Percentiles rank a stretch among this genome's conserved stretches.
These are phyloP conservation scores for Vigna hirtella DNA, from an alignment of 306 rosid genomes.

Conservation along the genomic window DNA sequence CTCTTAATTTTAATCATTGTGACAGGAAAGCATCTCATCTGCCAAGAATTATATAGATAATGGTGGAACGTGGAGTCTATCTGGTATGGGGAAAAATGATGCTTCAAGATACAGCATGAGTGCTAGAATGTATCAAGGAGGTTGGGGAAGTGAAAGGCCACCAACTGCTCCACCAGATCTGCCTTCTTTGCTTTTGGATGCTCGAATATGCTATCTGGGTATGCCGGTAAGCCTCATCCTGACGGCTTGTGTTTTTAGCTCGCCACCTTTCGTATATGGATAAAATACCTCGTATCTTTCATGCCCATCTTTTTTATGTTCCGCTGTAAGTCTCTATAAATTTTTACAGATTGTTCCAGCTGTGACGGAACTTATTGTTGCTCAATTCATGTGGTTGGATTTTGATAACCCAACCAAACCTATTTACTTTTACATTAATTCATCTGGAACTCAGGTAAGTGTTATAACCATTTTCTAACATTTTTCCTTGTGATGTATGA, in stretches of 20 bases:
- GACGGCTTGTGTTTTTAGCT: background rate
- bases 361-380: conserved; percentile 93
- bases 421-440: conserved; percentile 86
- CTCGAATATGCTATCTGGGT: conserved; percentile 85
- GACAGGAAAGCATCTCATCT: conserved; percentile 86
- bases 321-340: conserved; percentile 41
- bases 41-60: conserved; percentile 72
- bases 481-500: background rate
- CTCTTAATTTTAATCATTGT: conserved; percentile 37
- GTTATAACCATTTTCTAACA: conserved; percentile 29
- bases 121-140: conserved; percentile 83
- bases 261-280: conserved; percentile 7
- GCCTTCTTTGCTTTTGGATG: conserved; percentile 91
- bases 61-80: conserved; percentile 81
- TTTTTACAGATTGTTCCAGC: conserved; percentile 86
- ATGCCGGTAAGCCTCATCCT: conserved; percentile 81
- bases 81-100: conserved; percentile 56
- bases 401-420: conserved; percentile 85
- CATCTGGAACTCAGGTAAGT: conserved; percentile 88
- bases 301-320: conserved; percentile 30
- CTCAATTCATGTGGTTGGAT: conserved; percentile 95
- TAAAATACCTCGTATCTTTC: background rate
- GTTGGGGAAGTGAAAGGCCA: conserved; percentile 78
- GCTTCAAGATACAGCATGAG: conserved; percentile 83
- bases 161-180: conserved; percentile 91